Percentiles rank a stretch among this genome's conserved stretches.
Evolutionary conservation across 257 asterid genomes (phyloP).

Genomic region (Misopates orontium): DNA sequence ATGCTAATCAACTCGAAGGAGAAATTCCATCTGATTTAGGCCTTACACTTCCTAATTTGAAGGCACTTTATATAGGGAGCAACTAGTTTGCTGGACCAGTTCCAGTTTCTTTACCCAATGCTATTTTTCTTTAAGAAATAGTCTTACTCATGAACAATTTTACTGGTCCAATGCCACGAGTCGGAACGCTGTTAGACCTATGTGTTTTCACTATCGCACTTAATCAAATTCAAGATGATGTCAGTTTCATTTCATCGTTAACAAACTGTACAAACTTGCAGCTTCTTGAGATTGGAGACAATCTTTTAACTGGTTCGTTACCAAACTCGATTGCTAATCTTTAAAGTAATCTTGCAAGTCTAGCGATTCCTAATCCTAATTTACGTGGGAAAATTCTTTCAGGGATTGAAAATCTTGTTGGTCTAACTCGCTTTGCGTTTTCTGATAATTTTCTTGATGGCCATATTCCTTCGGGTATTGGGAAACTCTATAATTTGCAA

Average conservation of each 20-base stretch:
- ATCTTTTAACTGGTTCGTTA: slow-evolving; percentile 35
- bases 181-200: slow-evolving; percentile 28
- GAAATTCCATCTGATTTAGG: slow-evolving; percentile 8
- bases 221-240: slow-evolving; percentile 28
- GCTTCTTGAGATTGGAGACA: slow-evolving; percentile 16
- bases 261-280: slow-evolving; percentile 34
- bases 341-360: slow-evolving; percentile 19
- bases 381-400: slow-evolving; percentile 41
- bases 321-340: slow-evolving; percentile 38
- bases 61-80: slow-evolving; percentile 2
- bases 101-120: slow-evolving; percentile 33
- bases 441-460: slow-evolving; percentile 32
- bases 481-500: neutral
- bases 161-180: slow-evolving; percentile 32
- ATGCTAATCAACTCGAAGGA: slow-evolving; percentile 27
- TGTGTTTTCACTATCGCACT: neutral
- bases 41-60: slow-evolving; percentile 28
- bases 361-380: slow-evolving; percentile 20
- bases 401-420: slow-evolving; percentile 33
- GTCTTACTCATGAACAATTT: slow-evolving; percentile 18
- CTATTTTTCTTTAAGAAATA: slow-evolving; percentile 14
- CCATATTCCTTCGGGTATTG: slow-evolving; percentile 22
- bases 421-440: slow-evolving; percentile 19
- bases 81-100: slow-evolving; percentile 27
- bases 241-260: slow-evolving; percentile 34